A percentile compares a stretch with the other conserved stretches of the same genome.
These are phyloP conservation scores for Populus pruinosa DNA, from an alignment of 345 rosid species.

Conservation along the genomic window DNA sequence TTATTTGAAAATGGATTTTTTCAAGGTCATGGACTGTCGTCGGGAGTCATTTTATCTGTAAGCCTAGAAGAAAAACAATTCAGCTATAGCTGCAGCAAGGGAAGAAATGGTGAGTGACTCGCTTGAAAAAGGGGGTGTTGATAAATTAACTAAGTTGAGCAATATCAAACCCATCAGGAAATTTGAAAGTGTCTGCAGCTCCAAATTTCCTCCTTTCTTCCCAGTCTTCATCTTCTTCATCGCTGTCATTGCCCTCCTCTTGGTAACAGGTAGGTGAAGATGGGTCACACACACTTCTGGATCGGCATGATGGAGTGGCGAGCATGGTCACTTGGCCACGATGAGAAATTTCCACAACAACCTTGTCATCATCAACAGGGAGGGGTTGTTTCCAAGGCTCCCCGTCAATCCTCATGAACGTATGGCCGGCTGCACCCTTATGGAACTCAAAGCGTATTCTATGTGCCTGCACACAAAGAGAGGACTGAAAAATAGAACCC, in stretches of 20 bases:
- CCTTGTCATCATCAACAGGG: constrained; percentile 54
- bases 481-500: neutral
- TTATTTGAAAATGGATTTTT: too few species aligned
- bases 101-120: neutral
- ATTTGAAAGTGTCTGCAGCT: constrained; percentile 54
- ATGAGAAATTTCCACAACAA: constrained; percentile 58
- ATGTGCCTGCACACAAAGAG: constrained; percentile 35
- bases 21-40: neutral
- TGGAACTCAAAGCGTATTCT: constrained; percentile 58
- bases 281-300: constrained; percentile 44
- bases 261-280: constrained; percentile 17
- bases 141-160: constrained; percentile 41
- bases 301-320: constrained; percentile 46
- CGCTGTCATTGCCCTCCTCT: constrained; percentile 16
- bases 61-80: neutral
- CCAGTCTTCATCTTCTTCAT: constrained; percentile 37
- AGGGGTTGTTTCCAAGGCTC: constrained; percentile 83
- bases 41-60: neutral
- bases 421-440: constrained; percentile 52
- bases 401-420: constrained; percentile 75
- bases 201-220: constrained; percentile 65
- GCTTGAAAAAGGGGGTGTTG: neutral
- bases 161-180: constrained; percentile 49
- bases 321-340: constrained; percentile 62
- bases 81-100: neutral